Evolutionary conservation across 164 flowering plant genomes (phyloP), one percentile per base, ranked within the genome.

Genomic region (Tinospora cordifolia): DNA sequence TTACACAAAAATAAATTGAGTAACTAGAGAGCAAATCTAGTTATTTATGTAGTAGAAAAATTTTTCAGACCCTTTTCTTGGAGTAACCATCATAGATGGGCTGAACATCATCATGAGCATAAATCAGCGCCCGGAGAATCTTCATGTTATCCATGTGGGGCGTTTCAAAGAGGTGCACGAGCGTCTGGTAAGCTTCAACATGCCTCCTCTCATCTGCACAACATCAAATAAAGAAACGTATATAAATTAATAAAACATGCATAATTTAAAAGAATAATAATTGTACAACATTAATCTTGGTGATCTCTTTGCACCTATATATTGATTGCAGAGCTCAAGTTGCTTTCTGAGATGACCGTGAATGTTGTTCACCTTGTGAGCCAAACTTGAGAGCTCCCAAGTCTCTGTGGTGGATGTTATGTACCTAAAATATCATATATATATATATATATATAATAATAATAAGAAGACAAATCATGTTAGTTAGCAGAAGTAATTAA

Each of bases 341-440:
- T 85, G 87, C 41, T 74, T 76, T 70, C 26, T 49, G 24, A 90
- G 84, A 76, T 86, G 90, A 27, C 68, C 74, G 63, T 77, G 78
- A 21, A 88, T 87, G 79, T 73, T 86, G 67, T 36, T 73, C 68
- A 88, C 67, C 74, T 90, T 87, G 72, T 90, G 90, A 3, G 87
- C 87, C 80, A 91, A 79, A 69, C 88, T 84, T 1, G 90, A 87
- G 9, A 91, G 83, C 81, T 91, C 97, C 98, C 96, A 90, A 14
- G 92, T 81, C 74, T 90, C 96, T 12, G 88, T 75, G 3, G 96
- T 87, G 10, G 90, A 81, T 25, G 83, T 57, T 3, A 79, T 74
- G 73, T 75, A 79, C 81, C 93, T 87, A 71, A 24, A 47, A 66
- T 11, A 15, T 30, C 36, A 30, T 30, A n/a, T n/a, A n/a, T n/a